Evolutionary conservation across 2,329 filamentous ascomycete species (phyloP), one percentile per base, ranked within the genome.

Genomic region (Gremmenia infestans): DNA sequence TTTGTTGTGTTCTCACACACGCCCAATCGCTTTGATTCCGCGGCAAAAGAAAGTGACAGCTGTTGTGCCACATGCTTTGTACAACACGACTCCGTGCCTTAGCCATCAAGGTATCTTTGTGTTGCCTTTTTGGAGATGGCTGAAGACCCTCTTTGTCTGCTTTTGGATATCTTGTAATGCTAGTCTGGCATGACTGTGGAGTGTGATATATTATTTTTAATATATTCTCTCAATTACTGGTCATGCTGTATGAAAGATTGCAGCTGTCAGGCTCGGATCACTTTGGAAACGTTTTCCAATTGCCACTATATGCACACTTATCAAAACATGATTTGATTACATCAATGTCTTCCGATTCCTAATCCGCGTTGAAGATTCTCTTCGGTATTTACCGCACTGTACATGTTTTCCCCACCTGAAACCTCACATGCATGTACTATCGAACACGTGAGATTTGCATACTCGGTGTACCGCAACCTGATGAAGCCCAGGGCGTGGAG

Each of bases 21-120:
- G 6, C 25, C 49, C 49, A 51, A 51, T 51, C 49, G 37, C 49
- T 42, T 25, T 19, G 23, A 25, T 32, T 32, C 49, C 36, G 36
- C n/a, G 14, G 22, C 9, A 51, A 42, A 51, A 43, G 3, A 23
- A 28, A 51, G 37, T 51, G 49, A 50, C 48, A 51, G 49, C 49
- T 51, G 49, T 42, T 28, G 36, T 51, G 49, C 22, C 36, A 51
- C 37, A 17, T 17, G 32, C 17, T 37, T 43, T 51, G 15, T 36
- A 22, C 49, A 6, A 14, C 19, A 22, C 22, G 3, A 22, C 9
- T 11, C 28, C 28, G 28, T 3, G 28, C 8, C 28, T 32, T 32
- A 32, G 32, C 22, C 32, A 15, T 40, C 36, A 17, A 23, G 19
- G 11, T 9, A 15, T 36, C 23, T 14, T 5, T 40, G 22, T 40